Evolutionary conservation across 2,329 filamentous ascomycete genomes (phyloP).

Genomic region (Calonectria hongkongensis): DNA sequence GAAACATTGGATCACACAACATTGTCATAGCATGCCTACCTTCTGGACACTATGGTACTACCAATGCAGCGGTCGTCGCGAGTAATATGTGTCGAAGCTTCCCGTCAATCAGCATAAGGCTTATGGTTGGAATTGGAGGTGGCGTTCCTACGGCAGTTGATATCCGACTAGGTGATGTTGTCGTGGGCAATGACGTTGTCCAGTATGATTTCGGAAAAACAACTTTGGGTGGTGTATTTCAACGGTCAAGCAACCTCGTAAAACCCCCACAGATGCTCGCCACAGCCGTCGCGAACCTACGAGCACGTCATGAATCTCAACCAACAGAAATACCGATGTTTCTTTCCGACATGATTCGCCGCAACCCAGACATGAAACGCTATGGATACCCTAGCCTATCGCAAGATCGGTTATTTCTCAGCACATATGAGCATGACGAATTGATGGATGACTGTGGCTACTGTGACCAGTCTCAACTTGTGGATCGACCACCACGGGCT

Average conservation of each 20-base stretch:
- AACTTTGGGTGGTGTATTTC: background rate
- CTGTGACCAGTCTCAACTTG: background rate
- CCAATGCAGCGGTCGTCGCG: constrained; percentile 51
- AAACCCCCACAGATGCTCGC: background rate
- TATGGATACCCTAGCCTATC: background rate
- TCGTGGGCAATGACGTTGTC: constrained; percentile 51
- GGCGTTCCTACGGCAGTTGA: constrained; percentile 44
- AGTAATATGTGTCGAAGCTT: constrained; percentile 62
- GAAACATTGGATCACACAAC: constrained; percentile 49
- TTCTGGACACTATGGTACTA: constrained; percentile 43
- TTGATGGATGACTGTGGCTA: background rate
- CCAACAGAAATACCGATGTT: background rate
- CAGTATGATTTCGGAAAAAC: constrained; percentile 53
- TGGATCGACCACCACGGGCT: background rate
- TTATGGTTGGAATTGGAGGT: constrained; percentile 54
- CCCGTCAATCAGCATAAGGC: constrained; percentile 42
- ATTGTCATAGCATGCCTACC: constrained; percentile 54
- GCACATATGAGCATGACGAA: constrained; percentile 3
- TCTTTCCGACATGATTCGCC: background rate
- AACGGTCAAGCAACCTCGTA: background rate
- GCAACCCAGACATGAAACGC: background rate
- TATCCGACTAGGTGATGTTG: constrained; percentile 52
- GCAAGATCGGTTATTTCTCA: constrained; percentile 2
- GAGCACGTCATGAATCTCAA: background rate
- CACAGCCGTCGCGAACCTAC: constrained; percentile 1